Conservation (phyloP, 202 grass and related monocot species). For the Bolboschoenoplectus hybrid region DNA sequence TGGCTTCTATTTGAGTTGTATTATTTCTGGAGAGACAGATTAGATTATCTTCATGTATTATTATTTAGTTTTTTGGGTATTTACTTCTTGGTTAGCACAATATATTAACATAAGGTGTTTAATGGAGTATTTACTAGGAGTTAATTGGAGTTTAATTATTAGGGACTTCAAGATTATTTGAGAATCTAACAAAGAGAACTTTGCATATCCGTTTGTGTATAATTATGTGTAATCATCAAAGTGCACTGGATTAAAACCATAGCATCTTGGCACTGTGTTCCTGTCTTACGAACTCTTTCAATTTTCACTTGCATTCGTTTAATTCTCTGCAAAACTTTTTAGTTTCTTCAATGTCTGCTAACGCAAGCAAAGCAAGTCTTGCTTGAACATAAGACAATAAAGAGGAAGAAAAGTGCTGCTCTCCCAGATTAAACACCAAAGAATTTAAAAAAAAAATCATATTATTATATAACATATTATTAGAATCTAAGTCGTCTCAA, state of each 20-base stretch:
- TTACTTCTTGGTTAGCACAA: not conserved
- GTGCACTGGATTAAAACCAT: not conserved
- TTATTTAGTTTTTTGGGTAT: not conserved
- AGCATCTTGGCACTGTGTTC: not conserved
- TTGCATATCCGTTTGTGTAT: not conserved
- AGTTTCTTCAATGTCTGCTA: not conserved
- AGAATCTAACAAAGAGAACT: constrained; percentile 13
- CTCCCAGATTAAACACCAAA: not conserved
- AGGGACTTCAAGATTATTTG: not conserved
- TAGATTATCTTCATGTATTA: not conserved
- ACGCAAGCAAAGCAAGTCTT: not conserved
- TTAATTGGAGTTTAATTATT: not conserved
- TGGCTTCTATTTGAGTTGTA: not conserved
- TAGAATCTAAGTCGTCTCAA: constrained; percentile 17
- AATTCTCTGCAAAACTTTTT: not conserved
- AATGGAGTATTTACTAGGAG: not conserved
- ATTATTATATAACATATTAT: not conserved
- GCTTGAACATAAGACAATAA: not conserved
- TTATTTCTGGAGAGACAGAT: not conserved
- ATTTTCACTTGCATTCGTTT: not conserved
- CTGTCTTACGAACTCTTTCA: not conserved
- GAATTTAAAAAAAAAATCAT: not conserved
- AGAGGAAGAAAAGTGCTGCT: not conserved
- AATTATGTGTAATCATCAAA: not conserved
- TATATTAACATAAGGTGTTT: not conserved